phyloP scores from a whole-genome alignment of 345 rosid species.

The Salix viminalis region DNA sequence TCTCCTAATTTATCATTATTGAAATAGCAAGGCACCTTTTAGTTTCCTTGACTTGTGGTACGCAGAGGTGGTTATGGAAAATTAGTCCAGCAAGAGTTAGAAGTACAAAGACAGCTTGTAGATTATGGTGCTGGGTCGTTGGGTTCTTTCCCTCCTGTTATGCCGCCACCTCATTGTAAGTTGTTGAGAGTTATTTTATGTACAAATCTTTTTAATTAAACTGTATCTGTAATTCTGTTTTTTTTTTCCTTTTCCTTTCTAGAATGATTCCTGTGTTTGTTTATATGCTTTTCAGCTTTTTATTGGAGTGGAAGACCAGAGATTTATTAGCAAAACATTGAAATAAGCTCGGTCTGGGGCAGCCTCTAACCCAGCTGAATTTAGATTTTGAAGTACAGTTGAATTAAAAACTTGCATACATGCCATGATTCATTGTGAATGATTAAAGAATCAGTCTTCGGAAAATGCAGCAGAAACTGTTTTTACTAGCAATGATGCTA shows the following conservation, averaged over 20 bases:
- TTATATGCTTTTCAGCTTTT: neutral
- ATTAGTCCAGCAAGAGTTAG: conserved; percentile 82
- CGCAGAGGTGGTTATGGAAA: conserved; percentile 99
- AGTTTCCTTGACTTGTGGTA: conserved; percentile 43
- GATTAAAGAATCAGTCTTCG: neutral
- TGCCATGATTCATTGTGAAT: neutral
- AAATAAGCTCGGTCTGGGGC: neutral
- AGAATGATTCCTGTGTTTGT: neutral
- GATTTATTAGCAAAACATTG: neutral
- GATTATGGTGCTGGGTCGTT: conserved; percentile 94
- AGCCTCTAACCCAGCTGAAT: neutral
- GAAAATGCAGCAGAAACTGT: neutral
- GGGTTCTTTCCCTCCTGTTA: conserved; percentile 61
- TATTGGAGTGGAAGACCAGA: neutral
- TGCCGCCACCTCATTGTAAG: conserved; percentile 71
- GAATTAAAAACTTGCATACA: neutral
- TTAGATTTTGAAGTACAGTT: neutral
- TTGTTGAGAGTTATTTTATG: conserved; percentile 14
- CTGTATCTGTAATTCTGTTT: neutral
- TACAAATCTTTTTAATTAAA: neutral
- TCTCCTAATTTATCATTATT: conserved; percentile 1
- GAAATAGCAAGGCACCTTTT: conserved; percentile 1
- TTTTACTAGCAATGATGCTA: neutral
- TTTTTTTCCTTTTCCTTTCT: neutral
- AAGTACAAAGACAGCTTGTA: conserved; percentile 90